Evolutionary conservation across 2,329 filamentous ascomycete species (phyloP).

Genomic region (Periconia digitata): DNA sequence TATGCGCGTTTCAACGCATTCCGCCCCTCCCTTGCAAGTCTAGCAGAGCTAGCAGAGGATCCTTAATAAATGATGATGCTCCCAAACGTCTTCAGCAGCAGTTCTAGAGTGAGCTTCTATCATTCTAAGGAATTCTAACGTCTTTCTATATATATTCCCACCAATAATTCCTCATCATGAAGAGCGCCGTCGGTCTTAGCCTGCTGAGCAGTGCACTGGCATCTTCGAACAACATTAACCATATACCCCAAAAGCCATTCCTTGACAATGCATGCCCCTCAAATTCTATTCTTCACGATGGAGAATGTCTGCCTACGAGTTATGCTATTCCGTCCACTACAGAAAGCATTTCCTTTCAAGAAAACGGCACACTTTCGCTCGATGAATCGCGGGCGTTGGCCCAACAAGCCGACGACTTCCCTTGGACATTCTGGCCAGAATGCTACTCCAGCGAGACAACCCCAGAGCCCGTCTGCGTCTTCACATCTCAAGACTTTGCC

Average conservation of each 20-base stretch:
- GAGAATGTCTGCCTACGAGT: slow-evolving; percentile 23
- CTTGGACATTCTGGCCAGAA: slow-evolving; percentile 38
- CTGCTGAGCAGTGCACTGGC: slow-evolving; percentile 25
- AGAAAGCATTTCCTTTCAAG: slow-evolving; percentile 15
- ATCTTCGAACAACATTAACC: slow-evolving; percentile 21
- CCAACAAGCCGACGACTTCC: slow-evolving; percentile 22
- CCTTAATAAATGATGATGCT: slow-evolving; percentile 1
- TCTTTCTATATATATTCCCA: not conserved
- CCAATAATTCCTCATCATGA: slow-evolving; percentile 18
- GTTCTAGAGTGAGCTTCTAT: not conserved
- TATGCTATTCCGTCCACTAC: slow-evolving; percentile 8
- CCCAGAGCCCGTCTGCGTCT: slow-evolving; percentile 32
- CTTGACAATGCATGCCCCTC: slow-evolving; percentile 28
- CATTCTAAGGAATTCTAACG: not conserved
- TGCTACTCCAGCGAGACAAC: slow-evolving; percentile 31
- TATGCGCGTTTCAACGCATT: slow-evolving; percentile 12
- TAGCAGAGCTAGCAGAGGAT: not conserved
- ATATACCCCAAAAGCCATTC: slow-evolving; percentile 20
- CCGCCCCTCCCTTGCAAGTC: not conserved
- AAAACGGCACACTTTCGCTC: slow-evolving; percentile 24
- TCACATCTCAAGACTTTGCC: slow-evolving; percentile 33
- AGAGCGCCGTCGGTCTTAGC: slow-evolving; percentile 18
- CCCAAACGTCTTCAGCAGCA: not conserved
- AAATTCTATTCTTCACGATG: slow-evolving; percentile 22
- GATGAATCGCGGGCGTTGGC: slow-evolving; percentile 26